These are phyloP conservation scores for Entophlyctis helioformis DNA, from an alignment of 192 early-diverging fungal genomes.

Conservation along the genomic window DNA sequence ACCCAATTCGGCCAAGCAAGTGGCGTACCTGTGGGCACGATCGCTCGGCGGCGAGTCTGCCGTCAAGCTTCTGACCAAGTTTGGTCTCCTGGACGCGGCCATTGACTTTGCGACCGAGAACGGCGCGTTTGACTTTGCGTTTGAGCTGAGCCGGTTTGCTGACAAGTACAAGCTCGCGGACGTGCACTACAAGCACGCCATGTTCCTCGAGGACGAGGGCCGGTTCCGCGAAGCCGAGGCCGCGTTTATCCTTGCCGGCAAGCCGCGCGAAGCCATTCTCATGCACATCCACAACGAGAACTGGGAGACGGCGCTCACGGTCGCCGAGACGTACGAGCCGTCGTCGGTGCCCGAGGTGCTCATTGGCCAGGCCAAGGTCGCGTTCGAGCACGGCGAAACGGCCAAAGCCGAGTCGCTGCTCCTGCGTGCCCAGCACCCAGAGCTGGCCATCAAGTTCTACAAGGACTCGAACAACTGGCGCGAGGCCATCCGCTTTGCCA, in stretches of 20 bases:
- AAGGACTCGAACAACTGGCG: constrained; percentile 48
- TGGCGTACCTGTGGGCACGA: constrained; percentile 55
- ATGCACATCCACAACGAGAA: constrained; percentile 63
- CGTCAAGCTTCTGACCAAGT: constrained; percentile 49
- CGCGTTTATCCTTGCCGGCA: constrained; percentile 48
- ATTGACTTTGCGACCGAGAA: constrained; percentile 59
- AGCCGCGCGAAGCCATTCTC: constrained; percentile 55
- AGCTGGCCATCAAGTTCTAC: constrained; percentile 48
- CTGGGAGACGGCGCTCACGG: constrained; percentile 45
- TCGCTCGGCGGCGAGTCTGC: constrained; percentile 52
- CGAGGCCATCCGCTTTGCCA: constrained; percentile 46
- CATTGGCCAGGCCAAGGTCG: constrained; percentile 45
- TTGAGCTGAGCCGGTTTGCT: constrained; percentile 46
- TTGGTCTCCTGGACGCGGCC: constrained; percentile 45
- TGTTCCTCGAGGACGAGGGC: constrained; percentile 47
- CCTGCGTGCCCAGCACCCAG: constrained; percentile 47
- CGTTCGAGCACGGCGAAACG: constrained; percentile 45
- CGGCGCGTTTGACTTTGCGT: constrained; percentile 55
- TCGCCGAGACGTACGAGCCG: constrained; percentile 48
- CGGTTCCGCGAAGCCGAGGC: constrained; percentile 50
- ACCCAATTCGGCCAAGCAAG: constrained; percentile 43
- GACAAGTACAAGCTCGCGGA: constrained; percentile 49
- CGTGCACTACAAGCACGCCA: constrained; percentile 56
- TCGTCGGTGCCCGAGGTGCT: constrained; percentile 39
- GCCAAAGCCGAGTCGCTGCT: constrained; percentile 40